Evolutionary conservation across 2,329 filamentous ascomycete species (phyloP), one percentile per base, ranked within the genome.

Genomic region (Cryphonectria nitschkei): DNA sequence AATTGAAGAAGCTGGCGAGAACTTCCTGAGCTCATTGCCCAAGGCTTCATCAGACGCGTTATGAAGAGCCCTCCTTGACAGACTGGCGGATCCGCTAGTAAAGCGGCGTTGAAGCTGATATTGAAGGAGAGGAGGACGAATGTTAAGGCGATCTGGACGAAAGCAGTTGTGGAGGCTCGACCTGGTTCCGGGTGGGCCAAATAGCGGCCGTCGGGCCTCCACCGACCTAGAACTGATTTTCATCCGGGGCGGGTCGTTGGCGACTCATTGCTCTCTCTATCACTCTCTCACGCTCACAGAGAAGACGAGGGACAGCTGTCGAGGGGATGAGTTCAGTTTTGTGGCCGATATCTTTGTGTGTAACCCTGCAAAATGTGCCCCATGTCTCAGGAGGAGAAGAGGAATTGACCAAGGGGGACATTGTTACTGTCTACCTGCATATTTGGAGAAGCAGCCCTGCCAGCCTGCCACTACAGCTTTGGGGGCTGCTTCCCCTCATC

Each of bases 201-300:
- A 46, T 37, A 70, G 69, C 60, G 65, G 68, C 62, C 26, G 54
- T 32, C 68, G 52, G 65, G 67, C 65, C 69, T 67, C 71, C 58
- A 68, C 69, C 56, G 69, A 61, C 69, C 65, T 43, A 68, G 66
- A 58, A 62, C 41, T 62, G 66, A 69, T 32, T 64, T 60, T 73
- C 71, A 73, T 73, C 69, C 63, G 46, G 71, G 63, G 71, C 69
- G 68, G 62, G 66, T 67, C 70, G 58, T 52, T 19, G 46, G 64
- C 43, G 39, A 65, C 43, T 58, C 54, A 58, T 32, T 19, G 29
- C 54, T 58, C 54, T 58, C 54, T 32, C 46, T 26, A 26, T 26
- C 26, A 26, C 26, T 22, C 19, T 29, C 22, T 26, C 8, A 11
- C 22, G 2, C 50, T 50, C 22, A n/a, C 19, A 56, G 52, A 16